Conservation (phyloP, 2,329 filamentous ascomycete species). For the Xylariaceae sp. region DNA sequence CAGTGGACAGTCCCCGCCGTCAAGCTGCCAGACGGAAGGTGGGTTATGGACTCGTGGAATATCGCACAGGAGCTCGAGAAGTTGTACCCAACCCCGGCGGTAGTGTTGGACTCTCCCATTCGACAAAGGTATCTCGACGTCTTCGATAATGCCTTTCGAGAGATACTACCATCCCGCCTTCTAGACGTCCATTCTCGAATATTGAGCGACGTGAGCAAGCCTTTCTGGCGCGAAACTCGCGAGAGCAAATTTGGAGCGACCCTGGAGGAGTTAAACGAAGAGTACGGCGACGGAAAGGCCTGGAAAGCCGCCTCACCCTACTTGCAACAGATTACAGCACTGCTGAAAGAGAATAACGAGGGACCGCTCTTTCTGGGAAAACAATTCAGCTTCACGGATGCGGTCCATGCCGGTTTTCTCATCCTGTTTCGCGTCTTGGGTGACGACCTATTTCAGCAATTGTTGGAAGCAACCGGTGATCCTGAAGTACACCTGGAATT, state of each 20-base stretch:
- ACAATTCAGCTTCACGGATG: slow-evolving; percentile 51
- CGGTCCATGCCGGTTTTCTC: slow-evolving; percentile 46
- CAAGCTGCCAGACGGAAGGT: slow-evolving; percentile 45
- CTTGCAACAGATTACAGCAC: slow-evolving; percentile 34
- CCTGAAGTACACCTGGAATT: slow-evolving; percentile 35
- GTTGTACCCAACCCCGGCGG: slow-evolving; percentile 50
- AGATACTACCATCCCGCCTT: slow-evolving; percentile 40
- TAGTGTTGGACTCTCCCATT: slow-evolving; percentile 52
- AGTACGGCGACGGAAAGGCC: slow-evolving; percentile 43
- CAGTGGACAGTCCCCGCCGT: slow-evolving; percentile 32
- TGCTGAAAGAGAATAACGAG: slow-evolving; percentile 47
- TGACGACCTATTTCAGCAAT: slow-evolving; percentile 31
- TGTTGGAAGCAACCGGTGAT: slow-evolving; percentile 37
- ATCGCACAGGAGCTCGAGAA: slow-evolving; percentile 59
- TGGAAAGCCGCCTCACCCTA: slow-evolving; percentile 41
- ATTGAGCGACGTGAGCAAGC: slow-evolving; percentile 44
- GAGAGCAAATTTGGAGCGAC: slow-evolving; percentile 44
- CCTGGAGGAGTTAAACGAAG: slow-evolving; percentile 43
- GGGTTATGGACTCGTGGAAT: slow-evolving; percentile 57
- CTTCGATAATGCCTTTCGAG: slow-evolving; percentile 29
- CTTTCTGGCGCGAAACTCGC: slow-evolving; percentile 54
- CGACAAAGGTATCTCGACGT: slow-evolving; percentile 40
- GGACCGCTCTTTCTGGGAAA: slow-evolving; percentile 59
- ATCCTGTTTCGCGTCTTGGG: slow-evolving; percentile 34
- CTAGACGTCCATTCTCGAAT: slow-evolving; percentile 44